phyloP scores from a whole-genome alignment of 106 monocot species.

The Acorus calamus region DNA sequence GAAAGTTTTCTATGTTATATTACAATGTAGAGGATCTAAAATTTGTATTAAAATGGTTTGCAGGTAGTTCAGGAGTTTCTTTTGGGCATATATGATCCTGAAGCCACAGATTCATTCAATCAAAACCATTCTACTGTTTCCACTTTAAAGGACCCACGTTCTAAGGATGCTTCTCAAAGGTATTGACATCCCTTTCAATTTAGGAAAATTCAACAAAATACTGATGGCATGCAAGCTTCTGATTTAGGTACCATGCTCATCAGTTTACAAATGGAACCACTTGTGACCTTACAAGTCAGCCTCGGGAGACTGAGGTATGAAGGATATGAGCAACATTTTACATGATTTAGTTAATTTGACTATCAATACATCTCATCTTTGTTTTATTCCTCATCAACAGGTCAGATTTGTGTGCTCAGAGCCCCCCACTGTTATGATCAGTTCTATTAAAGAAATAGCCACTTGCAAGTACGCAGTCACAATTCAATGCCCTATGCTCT shows the following conservation, averaged over 20 bases:
- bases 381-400: constrained; percentile 17
- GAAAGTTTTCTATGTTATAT: no score
- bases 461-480: constrained; percentile 87
- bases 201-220: neutral
- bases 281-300: constrained; percentile 73
- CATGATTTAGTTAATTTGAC: neutral
- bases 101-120: constrained; percentile 46
- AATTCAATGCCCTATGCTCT: constrained; percentile 59
- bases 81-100: constrained; percentile 55
- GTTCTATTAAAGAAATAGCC: constrained; percentile 81
- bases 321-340: neutral
- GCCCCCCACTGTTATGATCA: constrained; percentile 33
- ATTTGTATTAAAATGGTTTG: neutral
- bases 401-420: constrained; percentile 78
- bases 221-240: neutral
- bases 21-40: no score
- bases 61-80: constrained; percentile 71
- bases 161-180: constrained; percentile 78
- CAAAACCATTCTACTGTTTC: constrained; percentile 53
- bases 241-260: constrained; percentile 68
- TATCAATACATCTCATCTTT: neutral
- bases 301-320: constrained; percentile 70
- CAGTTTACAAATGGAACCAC: constrained; percentile 71
- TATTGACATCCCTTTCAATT: neutral
- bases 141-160: constrained; percentile 67